These are phyloP conservation scores for Castanea mollissima DNA, from an alignment of 306 rosid genomes.

Conservation along the genomic window DNA sequence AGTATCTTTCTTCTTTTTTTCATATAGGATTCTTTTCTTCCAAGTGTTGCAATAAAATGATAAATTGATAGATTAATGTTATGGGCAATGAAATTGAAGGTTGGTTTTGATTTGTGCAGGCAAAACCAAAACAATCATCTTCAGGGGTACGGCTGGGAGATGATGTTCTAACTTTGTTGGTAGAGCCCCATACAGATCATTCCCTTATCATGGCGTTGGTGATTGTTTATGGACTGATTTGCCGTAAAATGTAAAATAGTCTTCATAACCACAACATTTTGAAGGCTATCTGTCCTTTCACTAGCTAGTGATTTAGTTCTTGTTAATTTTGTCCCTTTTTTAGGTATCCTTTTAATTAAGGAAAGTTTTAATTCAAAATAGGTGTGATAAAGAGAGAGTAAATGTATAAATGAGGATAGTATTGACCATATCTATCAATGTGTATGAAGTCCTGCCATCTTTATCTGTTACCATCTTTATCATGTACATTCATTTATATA, in stretches of 20 bases:
- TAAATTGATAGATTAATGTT: neutral
- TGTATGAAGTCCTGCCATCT: no score
- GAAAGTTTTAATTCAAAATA: neutral
- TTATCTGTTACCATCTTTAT: no score
- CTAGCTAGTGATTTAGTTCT: neutral
- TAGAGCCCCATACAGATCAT: conserved; percentile 50
- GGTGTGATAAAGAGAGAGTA: neutral
- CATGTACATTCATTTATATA: no score
- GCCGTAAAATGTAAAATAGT: conserved; percentile 49
- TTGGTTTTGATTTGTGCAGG: conserved; percentile 40
- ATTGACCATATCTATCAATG: no score
- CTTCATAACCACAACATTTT: neutral
- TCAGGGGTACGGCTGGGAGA: conserved; percentile 57
- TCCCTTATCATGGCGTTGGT: conserved; percentile 65
- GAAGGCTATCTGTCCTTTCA: neutral
- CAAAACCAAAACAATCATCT: conserved; percentile 50
- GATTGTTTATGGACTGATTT: conserved; percentile 57
- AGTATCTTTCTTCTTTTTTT: neutral
- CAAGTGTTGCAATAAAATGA: no score
- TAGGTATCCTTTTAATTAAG: neutral
- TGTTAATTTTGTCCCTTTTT: neutral
- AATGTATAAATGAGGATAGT: neutral
- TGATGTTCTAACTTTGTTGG: conserved; percentile 65
- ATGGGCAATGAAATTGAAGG: neutral
- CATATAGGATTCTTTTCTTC: neutral